Evolutionary conservation across 768 basidiomycete species (phyloP), one percentile per base, ranked within the genome.

Genomic region (Mycena kentingensis): DNA sequence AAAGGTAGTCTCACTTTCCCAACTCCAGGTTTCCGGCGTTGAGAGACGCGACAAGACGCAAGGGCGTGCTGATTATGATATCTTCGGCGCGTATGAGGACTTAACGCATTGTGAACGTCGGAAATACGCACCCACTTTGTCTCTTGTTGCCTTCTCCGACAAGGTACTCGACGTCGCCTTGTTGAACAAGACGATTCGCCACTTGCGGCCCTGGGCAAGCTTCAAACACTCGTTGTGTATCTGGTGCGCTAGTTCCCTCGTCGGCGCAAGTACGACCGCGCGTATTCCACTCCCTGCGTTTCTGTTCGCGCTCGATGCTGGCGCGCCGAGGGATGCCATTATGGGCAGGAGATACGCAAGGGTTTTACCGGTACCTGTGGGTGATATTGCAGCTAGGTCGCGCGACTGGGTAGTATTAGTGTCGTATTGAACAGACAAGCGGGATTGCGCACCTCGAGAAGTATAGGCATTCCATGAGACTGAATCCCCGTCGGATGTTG

Each of bases 311-410:
- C 75, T 78, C 26, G 83, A 72, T 8, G 76, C 66, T 5, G 90
- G 90, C 3, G 76, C 67, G 13, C 70, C 71, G 5, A 93, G 70
- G 16, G 74, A 68, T 11, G 83, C 73, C 52, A 98, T 79, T 21
- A 93, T 76, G 0, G 97, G 95, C 15, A 97, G 71, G 13, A 97
- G 77, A 69, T 98, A 99, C 0, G 94, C 83, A 5, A 98, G 77
- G 1, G 97, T 99, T 75, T 99, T 99, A 54, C 97, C 97, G 10
- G 92, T 95, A 44, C 97, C 97, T 5, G 97, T 99, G 0, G 97
- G 97, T 1, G 97, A 97, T 18, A 98, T 89, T 25, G 95, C 96
- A 47, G 90, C 87, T 21, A 97, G 77, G 69, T 99, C 96, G 51
- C 90, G 84, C 55, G 75, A 77, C 91, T 91, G 21, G 34, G 4